Evolutionary conservation across 129 eudicot species (phyloP), one percentile per base, ranked within the genome.

Genomic region (Rutidosis leptorrhynchoides): DNA sequence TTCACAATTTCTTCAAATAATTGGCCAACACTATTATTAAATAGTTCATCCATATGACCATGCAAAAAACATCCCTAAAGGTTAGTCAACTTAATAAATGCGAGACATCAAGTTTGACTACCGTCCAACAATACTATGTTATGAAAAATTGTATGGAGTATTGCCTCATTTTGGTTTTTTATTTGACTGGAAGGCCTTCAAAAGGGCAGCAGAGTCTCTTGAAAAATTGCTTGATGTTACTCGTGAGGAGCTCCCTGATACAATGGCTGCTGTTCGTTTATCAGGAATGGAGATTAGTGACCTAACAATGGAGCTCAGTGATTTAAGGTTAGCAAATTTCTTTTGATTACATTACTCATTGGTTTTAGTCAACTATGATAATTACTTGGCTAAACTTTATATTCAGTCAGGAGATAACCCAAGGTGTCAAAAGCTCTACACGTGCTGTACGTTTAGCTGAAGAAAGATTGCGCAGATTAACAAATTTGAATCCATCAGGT

Each of bases 241-340:
- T 26, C 80, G 92, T 71, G 96, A 93, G 77, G 96, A 93, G 53
- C 83, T 93, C 32, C 98, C 96, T 26, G 98, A 80, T 55, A 88
- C 98, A 65, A 93, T 93, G 98, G 98, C 96, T 46, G 95, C 96
- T 27, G 84, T 93, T 54, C 84, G 96, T 15, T 77, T 93, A 75
- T 93, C 96, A 66, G 98, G 98, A 62, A 93, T 93, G 98, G 98
- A 93, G 78, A 83, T 93, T 76, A 89, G 98, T 81, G 98, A 93
- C 78, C 78, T 89, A 48, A 89, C 99, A 4, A 89, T 84, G 97
- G 99, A 94, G 88, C 97, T 94, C 64, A 89, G 99, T 82, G 99
- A 94, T 70, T 72, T 94, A 70, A 95, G 99, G 99, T 94, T 67
- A 70, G 90, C 68, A 51, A 45, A 2, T 62, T n/a, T 19, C 16